These are phyloP conservation scores for Kodamaea hsintzibuensis DNA, from an alignment of 805 yeast species.

Conservation along the genomic window DNA sequence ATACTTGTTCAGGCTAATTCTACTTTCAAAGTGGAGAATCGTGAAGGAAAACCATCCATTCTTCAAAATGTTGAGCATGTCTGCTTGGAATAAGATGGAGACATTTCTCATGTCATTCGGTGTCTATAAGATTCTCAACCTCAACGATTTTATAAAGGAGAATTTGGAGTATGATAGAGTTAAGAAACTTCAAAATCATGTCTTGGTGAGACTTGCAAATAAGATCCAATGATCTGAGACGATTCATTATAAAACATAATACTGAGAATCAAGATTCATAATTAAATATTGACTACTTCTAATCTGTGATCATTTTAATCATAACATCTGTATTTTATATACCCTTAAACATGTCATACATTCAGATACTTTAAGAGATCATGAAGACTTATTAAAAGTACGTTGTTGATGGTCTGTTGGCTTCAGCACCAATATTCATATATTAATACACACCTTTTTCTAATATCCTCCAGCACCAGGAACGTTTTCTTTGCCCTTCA, in stretches of 20 bases:
- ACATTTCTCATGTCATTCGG: slow-evolving; percentile 35
- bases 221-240: background rate
- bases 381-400: background rate
- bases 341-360: background rate
- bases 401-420: background rate
- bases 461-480: slow-evolving; percentile 76
- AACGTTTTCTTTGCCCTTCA: slow-evolving; percentile 68
- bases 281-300: background rate
- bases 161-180: slow-evolving; percentile 11
- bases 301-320: background rate
- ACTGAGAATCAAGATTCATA: too few species aligned
- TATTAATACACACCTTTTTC: background rate
- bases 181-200: slow-evolving; percentile 11
- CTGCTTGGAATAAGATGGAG: slow-evolving; percentile 36
- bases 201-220: slow-evolving; percentile 14
- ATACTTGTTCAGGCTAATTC: slow-evolving; percentile 33
- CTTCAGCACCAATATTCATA: background rate
- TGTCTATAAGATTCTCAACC: slow-evolving; percentile 38
- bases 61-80: slow-evolving; percentile 25
- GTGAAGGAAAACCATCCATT: slow-evolving; percentile 39
- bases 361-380: background rate
- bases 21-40: slow-evolving; percentile 45
- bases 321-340: too few species aligned
- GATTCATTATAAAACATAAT: too few species aligned
- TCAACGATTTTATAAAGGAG: slow-evolving; percentile 31